Evolutionary conservation across 1,139 yeast genomes (phyloP), one percentile per base, ranked within the genome.

Genomic region (Arxiozyma slooffiae): DNA sequence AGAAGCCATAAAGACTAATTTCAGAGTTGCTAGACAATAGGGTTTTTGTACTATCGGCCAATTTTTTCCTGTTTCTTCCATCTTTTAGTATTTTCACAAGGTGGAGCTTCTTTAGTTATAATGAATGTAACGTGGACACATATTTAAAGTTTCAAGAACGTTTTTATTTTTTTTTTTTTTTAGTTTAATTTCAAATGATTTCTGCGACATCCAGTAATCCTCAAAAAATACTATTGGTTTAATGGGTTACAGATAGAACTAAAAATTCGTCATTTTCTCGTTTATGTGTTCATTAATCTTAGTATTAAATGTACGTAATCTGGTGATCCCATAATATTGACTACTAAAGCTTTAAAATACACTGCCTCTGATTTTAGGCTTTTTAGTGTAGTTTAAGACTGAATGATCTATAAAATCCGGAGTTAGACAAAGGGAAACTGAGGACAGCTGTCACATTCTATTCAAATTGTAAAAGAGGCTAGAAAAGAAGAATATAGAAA

Each of bases 351-450:
- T 66, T 80, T 89, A 68, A 88, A 97, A 82, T 92, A 94, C 82
- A 76, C 95, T 61, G 85, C 94, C 53, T 79, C 92, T 60, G 95
- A 88, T 55, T n/a, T 80, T 89, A 61, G 98, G 98, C 71, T 75
- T 90, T 57, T 77, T 80, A 55, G 88, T 87, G 73, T 98, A 98
- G 61, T 87, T 90, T 61, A 77, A 79, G 71, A 96, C 88, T 77
- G 85, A 94, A 73, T 75, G 78, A 65, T 72, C 78, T 52, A 77
- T 89, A 63, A 81, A 82, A 63, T 67, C 78, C 38, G 75, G 76
- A 51, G 89, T 84, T 55, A 73, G 71, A 50, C 75, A 77, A 66
- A 74, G 78, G 66, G 77, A 76, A 53, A 85, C 80, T 60, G 75
- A 76, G 52, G 73, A 71, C 48, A 81, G 79, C 56, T 86, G 76